Base-by-base conservation (phyloP, 495 filamentous ascomycete genomes). In the Amorphotheca resinae region DNA sequence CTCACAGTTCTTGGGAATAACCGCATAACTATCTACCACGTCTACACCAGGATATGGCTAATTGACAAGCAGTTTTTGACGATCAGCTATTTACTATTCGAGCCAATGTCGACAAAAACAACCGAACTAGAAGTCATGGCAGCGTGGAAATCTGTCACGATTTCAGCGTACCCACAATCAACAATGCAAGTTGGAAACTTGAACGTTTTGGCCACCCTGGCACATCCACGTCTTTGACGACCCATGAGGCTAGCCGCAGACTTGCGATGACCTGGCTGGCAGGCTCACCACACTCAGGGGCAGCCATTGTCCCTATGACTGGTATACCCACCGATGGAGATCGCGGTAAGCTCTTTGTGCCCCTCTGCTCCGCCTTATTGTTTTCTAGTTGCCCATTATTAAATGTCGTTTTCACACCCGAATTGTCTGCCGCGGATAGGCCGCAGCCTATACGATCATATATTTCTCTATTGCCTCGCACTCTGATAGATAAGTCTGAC, bases 261-360 rank as follows among this genome's bases (percentile, higher is more conserved):
- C 9, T 48, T 20, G 44, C 40, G 1, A 42, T 37, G 34, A 48
- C 49, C n/a, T 52, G 49, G 49, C 17, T 47, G 11, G 38, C 44
- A 21, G 39, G 22, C n/a, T 22, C 41, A 32, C 17, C 44, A 16
- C 2, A 43, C 3, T 14, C 41, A 18, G 45, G 45, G 1, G 45
- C 45, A 22, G 30, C 22, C 5, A 25, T 45, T 23, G 23, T 25
- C 28, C 15, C 46, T 15, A 28, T 44, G 32, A 22, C 23, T n/a
- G n/a, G n/a, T n/a, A 33, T 23, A 9, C 16, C 9, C 18, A 28
- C 33, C 4, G n/a, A 11, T 32, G 23, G 32, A 44, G 17, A 33
- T n/a, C 16, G 18, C n/a, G 21, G 23, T 40, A 40, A 28, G 22
- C 41, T 25, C 26, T 16, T 41, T 4, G 18, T 34, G 11, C n/a